phyloP scores from a whole-genome alignment of 2,329 filamentous ascomycete genomes.

The Ophiocordyceps camponoti-rufipedis region DNA sequence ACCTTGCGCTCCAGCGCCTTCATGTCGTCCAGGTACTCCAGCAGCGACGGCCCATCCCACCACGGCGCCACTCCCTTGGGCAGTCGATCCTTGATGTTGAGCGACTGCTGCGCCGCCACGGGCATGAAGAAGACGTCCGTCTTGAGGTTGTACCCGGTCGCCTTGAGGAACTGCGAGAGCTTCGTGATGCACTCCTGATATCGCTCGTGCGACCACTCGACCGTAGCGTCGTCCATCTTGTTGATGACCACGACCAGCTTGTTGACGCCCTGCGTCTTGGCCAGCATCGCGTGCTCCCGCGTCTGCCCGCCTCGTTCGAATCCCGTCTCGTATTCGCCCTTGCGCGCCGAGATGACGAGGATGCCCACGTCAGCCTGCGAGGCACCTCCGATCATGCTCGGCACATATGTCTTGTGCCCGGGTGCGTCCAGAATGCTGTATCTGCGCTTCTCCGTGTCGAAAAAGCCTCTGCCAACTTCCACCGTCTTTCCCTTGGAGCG shows the following conservation, averaged over 20 bases:
- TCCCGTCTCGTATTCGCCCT: conserved; percentile 96
- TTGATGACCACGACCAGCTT: conserved; percentile 91
- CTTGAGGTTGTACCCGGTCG: conserved; percentile 85
- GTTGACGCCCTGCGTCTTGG: conserved; percentile 96
- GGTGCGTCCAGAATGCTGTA: conserved; percentile 96
- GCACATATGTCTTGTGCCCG: conserved; percentile 94
- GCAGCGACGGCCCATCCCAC: conserved; percentile 76
- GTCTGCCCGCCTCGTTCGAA: conserved; percentile 96
- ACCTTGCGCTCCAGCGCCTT: conserved; percentile 84
- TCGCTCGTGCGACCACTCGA: conserved; percentile 85
- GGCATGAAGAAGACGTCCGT: conserved; percentile 91
- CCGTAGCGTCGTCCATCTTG: conserved; percentile 98
- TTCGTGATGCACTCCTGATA: conserved; percentile 90
- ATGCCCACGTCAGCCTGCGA: conserved; percentile 89
- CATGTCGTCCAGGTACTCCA: conserved; percentile 94
- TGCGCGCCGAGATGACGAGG: conserved; percentile 86
- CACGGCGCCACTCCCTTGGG: conserved; percentile 60
- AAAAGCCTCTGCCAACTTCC: conserved; percentile 87
- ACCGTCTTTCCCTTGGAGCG: conserved; percentile 94
- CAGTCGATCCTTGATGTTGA: conserved; percentile 79
- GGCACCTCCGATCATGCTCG: conserved; percentile 93
- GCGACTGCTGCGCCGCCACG: conserved; percentile 70
- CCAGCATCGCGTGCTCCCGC: conserved; percentile 90
- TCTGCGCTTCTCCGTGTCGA: conserved; percentile 88
- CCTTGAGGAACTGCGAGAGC: conserved; percentile 73